Base-by-base conservation (phyloP, 2,329 filamentous ascomycete species). In the Allantophomopsis lycopodina region DNA sequence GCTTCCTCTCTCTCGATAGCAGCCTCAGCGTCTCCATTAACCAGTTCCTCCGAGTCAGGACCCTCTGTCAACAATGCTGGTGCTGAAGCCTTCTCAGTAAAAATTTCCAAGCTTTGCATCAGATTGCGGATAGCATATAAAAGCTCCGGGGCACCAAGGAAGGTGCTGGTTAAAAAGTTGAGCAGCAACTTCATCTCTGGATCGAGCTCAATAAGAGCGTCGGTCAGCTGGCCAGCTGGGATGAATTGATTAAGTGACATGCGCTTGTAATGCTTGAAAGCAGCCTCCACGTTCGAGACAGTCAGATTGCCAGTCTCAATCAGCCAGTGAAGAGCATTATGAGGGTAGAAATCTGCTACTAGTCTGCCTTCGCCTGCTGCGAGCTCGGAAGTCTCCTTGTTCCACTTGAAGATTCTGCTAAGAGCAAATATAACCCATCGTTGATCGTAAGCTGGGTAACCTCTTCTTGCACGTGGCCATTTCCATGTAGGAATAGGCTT, bases 81-180 rank as follows among this genome's bases (percentile, higher is more conserved):
- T 8, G 43, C 42, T n/a, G 37, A 42, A 11, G 46, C 18, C 36
- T 45, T 45, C 14, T 53, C 49, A 28, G 48, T 53, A 18, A 55
- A 40, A n/a, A 77, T 56, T 44, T 80, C 79, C 32, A 88, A 68
- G 48, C 77, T 86, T 36, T 73, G 68, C 63, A 87, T 80, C 13
- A 87, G 63, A 2, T 72, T 60, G 39, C 75, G 71, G 39, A 87
- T 71, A 4, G 76, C 72, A 41, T 78, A 63, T 2, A 85, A 66
- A 5, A 87, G 64, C 53, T 87, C 82, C 3, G 68, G 60, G 32
- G 80, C 65, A 3, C 76, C 73, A 14, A 86, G 66, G 49, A 75
- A 73, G 7, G 79, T 81, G 5, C 70, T 68, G 32, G 73, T 71
- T 6, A 88, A 62, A 42, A 84, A 74, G 40, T 69, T 71, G 34